Evolutionary conservation across 495 filamentous ascomycete species (phyloP), one percentile per base, ranked within the genome.

Genomic region (Podospora australis): DNA sequence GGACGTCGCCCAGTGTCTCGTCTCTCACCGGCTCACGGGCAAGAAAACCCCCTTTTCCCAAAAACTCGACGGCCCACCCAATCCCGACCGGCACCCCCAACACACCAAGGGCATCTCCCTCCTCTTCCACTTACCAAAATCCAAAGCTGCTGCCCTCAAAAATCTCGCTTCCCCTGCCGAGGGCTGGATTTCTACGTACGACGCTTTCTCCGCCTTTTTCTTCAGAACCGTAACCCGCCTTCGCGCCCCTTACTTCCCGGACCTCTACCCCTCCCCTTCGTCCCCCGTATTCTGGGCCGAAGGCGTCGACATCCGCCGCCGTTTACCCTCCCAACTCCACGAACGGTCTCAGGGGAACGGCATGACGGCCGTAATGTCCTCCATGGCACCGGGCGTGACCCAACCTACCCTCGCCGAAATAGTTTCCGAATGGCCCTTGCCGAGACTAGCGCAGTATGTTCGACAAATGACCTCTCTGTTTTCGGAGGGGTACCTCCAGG

Each of bases 141-240:
- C 64, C 55, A 69, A 70, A 34, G 67, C 64, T 3, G 63, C 68
- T 0, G 62, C 70, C 40, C 36, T 71, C 1, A 69, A 70, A 50
- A 20, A 29, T 28, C 29, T 46, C 44, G 28, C 26, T 28, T 22
- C 13, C 3, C 28, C 44, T 11, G 10, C 14, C 17, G 19, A 16
- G 32, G n/a, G 11, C 14, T 36, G 32, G 32, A 36, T 36, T 6
- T 36, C 32, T 16, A 36, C 32, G n/a, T 36, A 16, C 13, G 32
- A 36, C 32, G 19, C 6, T 17, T 17, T 36, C 32, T 6, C 32
- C 32, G 32, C 32, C 32, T 8, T 36, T 6, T 17, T 36, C 32
- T 17, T 36, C 9, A n/a, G 32, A 3, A 2, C 3, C 3, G 6
- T 36, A 4, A 36, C 13, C 1, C 32, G 32, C 7, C 32, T 36